These are phyloP conservation scores for Aspergillus awamori DNA, from an alignment of 2,329 filamentous ascomycete species.

Conservation along the genomic window DNA sequence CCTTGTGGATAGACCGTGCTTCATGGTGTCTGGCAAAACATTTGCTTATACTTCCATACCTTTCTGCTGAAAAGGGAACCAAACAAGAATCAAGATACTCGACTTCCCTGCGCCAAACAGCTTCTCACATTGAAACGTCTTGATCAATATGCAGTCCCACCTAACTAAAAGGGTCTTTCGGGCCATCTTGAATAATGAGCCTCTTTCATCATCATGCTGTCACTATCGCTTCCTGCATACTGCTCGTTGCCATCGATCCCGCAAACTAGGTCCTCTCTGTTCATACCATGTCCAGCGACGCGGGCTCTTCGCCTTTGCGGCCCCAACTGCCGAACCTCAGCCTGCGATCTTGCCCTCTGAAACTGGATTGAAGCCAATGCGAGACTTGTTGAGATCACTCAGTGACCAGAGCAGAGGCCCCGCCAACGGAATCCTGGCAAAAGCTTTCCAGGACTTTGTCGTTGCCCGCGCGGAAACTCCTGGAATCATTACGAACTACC, in stretches of 20 bases:
- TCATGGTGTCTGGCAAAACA: not conserved
- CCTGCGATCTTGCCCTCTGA: conserved; percentile 61
- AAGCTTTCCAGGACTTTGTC: conserved; percentile 69
- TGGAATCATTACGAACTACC: conserved; percentile 63
- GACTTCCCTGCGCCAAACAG: not conserved
- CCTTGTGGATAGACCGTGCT: not conserved
- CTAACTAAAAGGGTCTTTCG: conserved; percentile 49
- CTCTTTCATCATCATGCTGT: conserved; percentile 45
- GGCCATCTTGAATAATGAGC: conserved; percentile 49
- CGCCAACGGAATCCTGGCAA: conserved; percentile 61
- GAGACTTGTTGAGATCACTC: conserved; percentile 66
- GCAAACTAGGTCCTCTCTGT: conserved; percentile 30
- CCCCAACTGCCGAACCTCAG: conserved; percentile 56
- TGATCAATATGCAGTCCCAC: conserved; percentile 46
- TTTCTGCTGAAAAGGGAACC: not conserved
- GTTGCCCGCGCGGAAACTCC: conserved; percentile 53
- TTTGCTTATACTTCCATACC: not conserved
- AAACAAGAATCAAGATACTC: not conserved
- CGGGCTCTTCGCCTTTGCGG: conserved; percentile 36
- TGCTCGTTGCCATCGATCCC: conserved; percentile 34
- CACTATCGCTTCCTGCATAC: conserved; percentile 37
- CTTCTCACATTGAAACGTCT: not conserved
- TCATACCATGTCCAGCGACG: conserved; percentile 42
- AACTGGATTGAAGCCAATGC: conserved; percentile 68
- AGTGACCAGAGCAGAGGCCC: conserved; percentile 68